Base-by-base conservation (phyloP, 306 rosid species). In the Trifolium dubium region DNA sequence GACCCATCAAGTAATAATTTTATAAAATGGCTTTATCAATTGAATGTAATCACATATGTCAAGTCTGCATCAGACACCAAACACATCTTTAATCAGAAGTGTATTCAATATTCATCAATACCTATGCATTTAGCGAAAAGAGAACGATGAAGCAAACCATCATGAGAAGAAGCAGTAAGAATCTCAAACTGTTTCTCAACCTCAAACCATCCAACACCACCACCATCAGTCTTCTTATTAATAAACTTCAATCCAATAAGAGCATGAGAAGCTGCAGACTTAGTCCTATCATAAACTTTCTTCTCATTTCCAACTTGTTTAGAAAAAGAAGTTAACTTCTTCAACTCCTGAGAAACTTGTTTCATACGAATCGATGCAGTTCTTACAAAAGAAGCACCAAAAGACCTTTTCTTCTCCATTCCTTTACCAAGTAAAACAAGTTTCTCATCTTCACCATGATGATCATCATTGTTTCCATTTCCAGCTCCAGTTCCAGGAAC, bases 81-180 rank as follows among this genome's bases (percentile, higher is more conserved):
- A 46, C 8, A 49, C 8, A 3, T 5, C 61, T 54, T 10, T 8
- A 1, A 55, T 51, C 58, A 55, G 6, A 54, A 50, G 9, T 7
- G 8, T 46, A 11, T 3, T 19, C 8, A 12, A 35, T 7, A 30
- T 3, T 62, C 39, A 47, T 2, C 9, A 43, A 11, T 79, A 85
- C 92, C 92, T 65, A 89, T 87, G 73, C 94, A 89, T 71, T 81
- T 79, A 19, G 82, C 89, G 31, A 89, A 89, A 50, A 65, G 80
- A 3, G 84, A 66, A 32, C 87, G 91, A 55, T 78, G 83, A 69
- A 89, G 91, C 46, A 58, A 66, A 2, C 83, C 91, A 64, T 74
- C 72, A 47, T 85, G 47, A 0, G 1, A 23, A 0, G 23, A 23
- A 69, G 76, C 76, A 31, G 81, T 46, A 6, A 86, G 90, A 53